phyloP scores from a whole-genome alignment of 306 rosid genomes.

The Castanopsis chinensis region DNA sequence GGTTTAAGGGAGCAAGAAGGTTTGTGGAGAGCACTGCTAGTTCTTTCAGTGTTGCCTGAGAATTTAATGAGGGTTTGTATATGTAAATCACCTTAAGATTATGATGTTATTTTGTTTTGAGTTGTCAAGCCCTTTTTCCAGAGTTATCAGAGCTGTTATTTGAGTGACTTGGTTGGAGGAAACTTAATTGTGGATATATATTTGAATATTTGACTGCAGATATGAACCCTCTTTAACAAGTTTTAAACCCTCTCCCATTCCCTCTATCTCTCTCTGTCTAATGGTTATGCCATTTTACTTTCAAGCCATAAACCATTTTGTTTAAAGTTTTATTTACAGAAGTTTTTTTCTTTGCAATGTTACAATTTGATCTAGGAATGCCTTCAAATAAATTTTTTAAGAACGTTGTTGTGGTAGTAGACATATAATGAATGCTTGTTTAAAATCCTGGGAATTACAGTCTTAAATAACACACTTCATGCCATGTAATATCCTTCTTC shows the following conservation, averaged over 20 bases:
- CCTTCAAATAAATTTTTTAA: no score
- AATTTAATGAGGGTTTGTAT: constrained; percentile 16
- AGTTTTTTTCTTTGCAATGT: no score
- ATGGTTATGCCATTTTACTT: not conserved
- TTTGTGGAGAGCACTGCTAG: constrained; percentile 67
- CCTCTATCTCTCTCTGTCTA: not conserved
- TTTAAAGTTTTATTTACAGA: no score
- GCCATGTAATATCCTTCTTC: no score
- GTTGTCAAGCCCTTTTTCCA: constrained; percentile 28
- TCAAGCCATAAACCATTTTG: not conserved
- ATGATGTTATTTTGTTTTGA: constrained; percentile 23
- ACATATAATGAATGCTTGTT: no score
- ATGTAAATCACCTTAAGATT: constrained; percentile 46
- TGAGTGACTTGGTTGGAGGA: constrained; percentile 44
- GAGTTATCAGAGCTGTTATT: not conserved
- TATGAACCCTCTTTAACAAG: constrained; percentile 17
- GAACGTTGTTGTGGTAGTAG: no score
- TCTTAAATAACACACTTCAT: no score
- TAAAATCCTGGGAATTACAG: no score
- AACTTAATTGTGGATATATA: constrained; percentile 29
- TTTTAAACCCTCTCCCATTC: not conserved
- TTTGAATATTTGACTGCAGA: constrained; percentile 4
- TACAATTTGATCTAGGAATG: no score
- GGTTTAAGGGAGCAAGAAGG: constrained; percentile 96
- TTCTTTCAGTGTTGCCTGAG: constrained; percentile 93